A percentile compares a stretch with the other conserved stretches of the same genome.
phyloP scores from a whole-genome alignment of 139 green algal species.

The Coelastrella sp. region DNA sequence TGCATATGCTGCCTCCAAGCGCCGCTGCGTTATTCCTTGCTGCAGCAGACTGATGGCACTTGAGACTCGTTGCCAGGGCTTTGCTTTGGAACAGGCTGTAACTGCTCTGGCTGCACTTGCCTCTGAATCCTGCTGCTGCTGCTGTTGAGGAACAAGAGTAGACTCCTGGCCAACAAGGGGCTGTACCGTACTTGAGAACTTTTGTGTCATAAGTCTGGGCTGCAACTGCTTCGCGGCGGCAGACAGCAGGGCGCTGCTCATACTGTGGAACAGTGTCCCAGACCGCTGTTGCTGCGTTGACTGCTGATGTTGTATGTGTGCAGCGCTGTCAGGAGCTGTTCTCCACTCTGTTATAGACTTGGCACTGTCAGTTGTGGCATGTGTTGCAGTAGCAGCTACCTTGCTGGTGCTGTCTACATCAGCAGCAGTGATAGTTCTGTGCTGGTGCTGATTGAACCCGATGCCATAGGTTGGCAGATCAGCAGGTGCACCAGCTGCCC shows the following conservation, averaged over 20 bases:
- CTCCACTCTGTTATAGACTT: background rate
- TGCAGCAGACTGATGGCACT: slow-evolving; percentile 29
- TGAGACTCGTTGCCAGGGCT: slow-evolving; percentile 29
- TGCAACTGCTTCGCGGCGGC: background rate
- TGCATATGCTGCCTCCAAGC: background rate
- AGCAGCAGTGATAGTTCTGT: too few relatives aligned
- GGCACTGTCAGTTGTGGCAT: background rate
- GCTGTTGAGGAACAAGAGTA: background rate
- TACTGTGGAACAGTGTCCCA: background rate
- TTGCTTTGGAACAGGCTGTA: background rate
- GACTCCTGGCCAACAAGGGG: background rate
- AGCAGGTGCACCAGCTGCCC: background rate
- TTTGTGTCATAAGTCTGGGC: background rate
- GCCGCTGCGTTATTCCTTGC: slow-evolving; percentile 30
- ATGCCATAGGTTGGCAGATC: background rate
- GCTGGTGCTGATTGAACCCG: too few relatives aligned
- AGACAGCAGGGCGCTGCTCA: background rate
- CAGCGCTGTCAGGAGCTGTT: too few relatives aligned
- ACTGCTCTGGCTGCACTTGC: background rate
- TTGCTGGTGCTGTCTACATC: too few relatives aligned
- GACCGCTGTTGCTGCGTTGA: background rate
- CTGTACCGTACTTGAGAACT: background rate
- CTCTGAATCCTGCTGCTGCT: background rate
- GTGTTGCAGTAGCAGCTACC: too few relatives aligned
- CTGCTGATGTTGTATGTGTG: background rate